These are phyloP conservation scores for Colletotrichum karsti DNA, from an alignment of 2,329 filamentous ascomycete species.

Conservation along the genomic window DNA sequence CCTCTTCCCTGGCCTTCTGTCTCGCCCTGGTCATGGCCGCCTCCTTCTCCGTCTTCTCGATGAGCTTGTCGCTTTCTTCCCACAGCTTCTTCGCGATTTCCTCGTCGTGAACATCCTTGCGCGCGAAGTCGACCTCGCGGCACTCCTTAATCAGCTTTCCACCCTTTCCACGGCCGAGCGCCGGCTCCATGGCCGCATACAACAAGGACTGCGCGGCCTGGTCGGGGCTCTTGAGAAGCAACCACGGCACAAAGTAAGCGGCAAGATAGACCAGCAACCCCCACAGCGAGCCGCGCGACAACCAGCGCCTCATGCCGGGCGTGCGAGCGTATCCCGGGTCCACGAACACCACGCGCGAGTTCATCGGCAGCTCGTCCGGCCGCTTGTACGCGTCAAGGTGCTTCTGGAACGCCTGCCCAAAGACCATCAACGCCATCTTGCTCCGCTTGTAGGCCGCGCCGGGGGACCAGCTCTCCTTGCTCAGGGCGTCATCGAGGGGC, in stretches of 20 bases:
- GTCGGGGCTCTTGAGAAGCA: constrained; percentile 84
- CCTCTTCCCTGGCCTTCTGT: constrained; percentile 45
- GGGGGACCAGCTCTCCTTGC: constrained; percentile 62
- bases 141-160: constrained; percentile 90
- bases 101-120: constrained; percentile 81
- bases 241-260: constrained; percentile 84
- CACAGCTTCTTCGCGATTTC: constrained; percentile 84
- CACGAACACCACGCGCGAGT: constrained; percentile 83
- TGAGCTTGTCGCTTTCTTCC: constrained; percentile 86
- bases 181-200: constrained; percentile 84
- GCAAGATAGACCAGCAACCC: constrained; percentile 81
- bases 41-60: constrained; percentile 84
- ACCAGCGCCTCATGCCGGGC: constrained; percentile 86
- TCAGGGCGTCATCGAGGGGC: constrained; percentile 64
- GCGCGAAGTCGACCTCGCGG: constrained; percentile 74
- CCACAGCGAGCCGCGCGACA: constrained; percentile 84
- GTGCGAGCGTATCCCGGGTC: constrained; percentile 89
- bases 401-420: constrained; percentile 91
- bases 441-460: constrained; percentile 69
- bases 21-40: constrained; percentile 66
- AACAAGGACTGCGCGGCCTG: constrained; percentile 89
- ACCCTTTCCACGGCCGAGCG: constrained; percentile 66
- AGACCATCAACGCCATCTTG: constrained; percentile 86
- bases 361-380: constrained; percentile 84
- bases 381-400: constrained; percentile 86